A percentile compares a stretch with the other conserved stretches of the same genome.
These are phyloP conservation scores for Penicillium sp. DNA, from an alignment of 2,329 filamentous ascomycete genomes.

Conservation along the genomic window DNA sequence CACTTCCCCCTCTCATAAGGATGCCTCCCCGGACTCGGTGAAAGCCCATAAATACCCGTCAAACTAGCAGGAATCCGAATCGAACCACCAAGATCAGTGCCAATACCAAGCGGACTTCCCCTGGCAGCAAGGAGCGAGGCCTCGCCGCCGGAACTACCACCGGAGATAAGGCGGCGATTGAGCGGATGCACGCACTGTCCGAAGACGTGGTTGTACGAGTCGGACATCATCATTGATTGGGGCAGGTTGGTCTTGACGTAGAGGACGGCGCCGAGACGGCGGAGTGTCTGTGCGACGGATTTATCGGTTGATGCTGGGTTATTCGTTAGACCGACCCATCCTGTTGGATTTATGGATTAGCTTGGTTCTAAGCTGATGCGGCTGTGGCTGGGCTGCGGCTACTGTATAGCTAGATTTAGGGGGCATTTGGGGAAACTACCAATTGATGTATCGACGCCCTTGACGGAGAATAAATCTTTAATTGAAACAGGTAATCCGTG, in stretches of 20 bases:
- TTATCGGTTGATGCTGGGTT: conserved; percentile 24
- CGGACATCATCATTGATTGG: conserved; percentile 34
- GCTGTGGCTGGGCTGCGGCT: too few species aligned
- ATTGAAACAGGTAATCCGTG: conserved; percentile 63
- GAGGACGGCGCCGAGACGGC: conserved; percentile 26
- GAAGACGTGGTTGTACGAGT: conserved; percentile 49
- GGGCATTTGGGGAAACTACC: conserved; percentile 18
- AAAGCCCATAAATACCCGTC: conserved; percentile 58
- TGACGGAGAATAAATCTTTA: conserved; percentile 40
- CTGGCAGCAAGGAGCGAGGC: conserved; percentile 55
- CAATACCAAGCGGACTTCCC: conserved; percentile 58
- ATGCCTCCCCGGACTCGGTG: conserved; percentile 42
- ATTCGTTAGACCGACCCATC: conserved; percentile 30
- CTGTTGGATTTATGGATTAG: conserved; percentile 8
- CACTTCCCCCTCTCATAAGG: conserved; percentile 41
- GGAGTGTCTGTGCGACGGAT: conserved; percentile 27
- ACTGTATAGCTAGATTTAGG: too few species aligned
- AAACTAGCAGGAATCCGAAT: conserved; percentile 61
- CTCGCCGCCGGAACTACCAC: conserved; percentile 61
- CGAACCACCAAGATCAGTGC: conserved; percentile 58
- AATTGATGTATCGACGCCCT: conserved; percentile 30
- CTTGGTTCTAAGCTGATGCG: neutral
- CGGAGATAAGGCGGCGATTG: conserved; percentile 55
- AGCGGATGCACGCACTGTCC: conserved; percentile 59
- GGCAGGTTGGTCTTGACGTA: conserved; percentile 32